Evolutionary conservation across 441 rosid species (phyloP).

Genomic region (Cnidoscolus chayamansa): DNA sequence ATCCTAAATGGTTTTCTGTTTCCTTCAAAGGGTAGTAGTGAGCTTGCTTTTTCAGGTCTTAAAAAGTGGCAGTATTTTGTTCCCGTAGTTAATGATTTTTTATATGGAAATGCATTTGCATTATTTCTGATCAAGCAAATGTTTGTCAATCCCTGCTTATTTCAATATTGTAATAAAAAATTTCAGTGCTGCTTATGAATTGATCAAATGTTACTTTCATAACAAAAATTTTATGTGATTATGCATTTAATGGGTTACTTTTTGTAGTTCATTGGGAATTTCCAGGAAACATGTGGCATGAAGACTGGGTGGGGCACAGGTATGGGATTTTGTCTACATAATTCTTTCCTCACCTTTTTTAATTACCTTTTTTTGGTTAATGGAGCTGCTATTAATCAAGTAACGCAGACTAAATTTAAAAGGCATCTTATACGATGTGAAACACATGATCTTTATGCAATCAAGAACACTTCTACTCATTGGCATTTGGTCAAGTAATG

Average conservation of each 20-base stretch:
- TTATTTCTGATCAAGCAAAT: not conserved
- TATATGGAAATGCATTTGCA: not conserved
- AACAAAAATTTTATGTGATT: not conserved
- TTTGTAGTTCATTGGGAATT: constrained; percentile 77
- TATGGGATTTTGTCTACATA: constrained; percentile 25
- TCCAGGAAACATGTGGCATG: constrained; percentile 67
- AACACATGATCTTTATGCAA: constrained; percentile 5
- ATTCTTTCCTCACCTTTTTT: constrained; percentile 4
- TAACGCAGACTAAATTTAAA: not conserved
- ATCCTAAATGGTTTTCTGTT: not conserved
- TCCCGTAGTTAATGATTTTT: not conserved
- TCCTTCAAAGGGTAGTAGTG: not conserved
- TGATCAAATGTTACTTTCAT: not conserved
- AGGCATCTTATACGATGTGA: not conserved
- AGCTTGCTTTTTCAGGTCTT: not conserved
- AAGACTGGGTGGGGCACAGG: constrained; percentile 90
- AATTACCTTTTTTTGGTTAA: not conserved
- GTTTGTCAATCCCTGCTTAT: not conserved
- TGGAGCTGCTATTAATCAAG: not conserved
- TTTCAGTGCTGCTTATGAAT: not conserved
- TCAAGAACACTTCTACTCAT: not conserved
- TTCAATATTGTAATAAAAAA: not conserved
- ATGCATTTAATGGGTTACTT: constrained; percentile 2
- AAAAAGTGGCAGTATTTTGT: not conserved
- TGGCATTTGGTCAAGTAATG: not conserved